A percentile compares a stretch with the other conserved stretches of the same genome.
Evolutionary conservation across 495 filamentous ascomycete genomes (phyloP).

Genomic region (Penicillium canescens): DNA sequence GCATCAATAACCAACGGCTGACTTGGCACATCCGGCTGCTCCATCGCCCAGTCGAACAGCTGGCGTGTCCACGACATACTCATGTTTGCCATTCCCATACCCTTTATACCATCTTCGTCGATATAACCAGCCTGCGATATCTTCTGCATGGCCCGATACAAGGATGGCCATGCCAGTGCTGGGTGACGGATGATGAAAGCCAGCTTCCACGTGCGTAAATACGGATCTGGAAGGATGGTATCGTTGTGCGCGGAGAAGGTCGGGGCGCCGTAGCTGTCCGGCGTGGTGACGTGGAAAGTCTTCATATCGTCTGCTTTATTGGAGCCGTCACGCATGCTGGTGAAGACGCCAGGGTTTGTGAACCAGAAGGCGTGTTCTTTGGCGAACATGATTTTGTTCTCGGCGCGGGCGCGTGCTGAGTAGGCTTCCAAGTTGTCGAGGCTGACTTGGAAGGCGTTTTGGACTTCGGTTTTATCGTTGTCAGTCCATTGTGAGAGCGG

Average conservation of each 20-base stretch:
- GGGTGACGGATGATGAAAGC: constrained; percentile 48
- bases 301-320: neutral
- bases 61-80: constrained; percentile 32
- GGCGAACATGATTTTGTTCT: constrained; percentile 34
- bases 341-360: constrained; percentile 8
- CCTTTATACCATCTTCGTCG: constrained; percentile 8
- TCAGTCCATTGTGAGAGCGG: constrained; percentile 29
- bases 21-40: constrained; percentile 13
- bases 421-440: constrained; percentile 28
- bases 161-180: constrained; percentile 37
- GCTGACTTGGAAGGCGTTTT: constrained; percentile 14
- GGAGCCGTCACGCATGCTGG: neutral
- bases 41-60: constrained; percentile 36
- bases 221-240: constrained; percentile 41
- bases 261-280: constrained; percentile 10
- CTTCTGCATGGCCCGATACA: constrained; percentile 31
- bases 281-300: constrained; percentile 3
- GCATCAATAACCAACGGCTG: constrained; percentile 44
- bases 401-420: constrained; percentile 16
- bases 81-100: constrained; percentile 19
- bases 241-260: constrained; percentile 32
- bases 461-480: constrained; percentile 13
- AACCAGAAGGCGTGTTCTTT: constrained; percentile 42
- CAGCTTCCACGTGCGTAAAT: constrained; percentile 34
- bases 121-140: constrained; percentile 14